Percentiles rank a stretch among this genome's conserved stretches.
These are phyloP conservation scores for Eimeria necatrix DNA, from an alignment of 169 alveolate genomes.

Conservation along the genomic window DNA sequence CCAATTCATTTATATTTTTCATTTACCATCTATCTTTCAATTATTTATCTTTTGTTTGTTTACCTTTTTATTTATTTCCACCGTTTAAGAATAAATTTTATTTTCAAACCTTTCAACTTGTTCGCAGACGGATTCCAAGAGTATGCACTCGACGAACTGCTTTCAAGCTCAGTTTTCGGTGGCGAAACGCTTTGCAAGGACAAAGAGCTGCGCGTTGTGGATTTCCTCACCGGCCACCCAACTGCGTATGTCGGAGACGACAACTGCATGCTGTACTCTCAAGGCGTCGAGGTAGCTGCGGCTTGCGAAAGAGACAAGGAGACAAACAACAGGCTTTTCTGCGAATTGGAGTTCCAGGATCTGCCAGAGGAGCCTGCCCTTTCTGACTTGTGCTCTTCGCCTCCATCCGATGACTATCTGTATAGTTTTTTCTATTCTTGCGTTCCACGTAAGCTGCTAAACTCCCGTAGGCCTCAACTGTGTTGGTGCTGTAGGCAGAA, in stretches of 20 bases:
- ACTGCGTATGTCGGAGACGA: not conserved
- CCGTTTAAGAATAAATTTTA: too few species aligned
- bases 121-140: constrained; percentile 45
- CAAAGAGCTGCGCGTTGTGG: constrained; percentile 47
- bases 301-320: constrained; percentile 42
- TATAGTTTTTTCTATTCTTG: constrained; percentile 42
- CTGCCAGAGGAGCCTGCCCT: constrained; percentile 12
- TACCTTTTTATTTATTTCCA: too few species aligned
- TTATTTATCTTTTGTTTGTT: too few species aligned
- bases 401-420: constrained; percentile 15
- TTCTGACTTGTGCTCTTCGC: not conserved
- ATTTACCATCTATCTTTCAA: too few species aligned
- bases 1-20: too few species aligned
- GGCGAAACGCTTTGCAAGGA: constrained; percentile 66
- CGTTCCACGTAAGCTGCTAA: constrained; percentile 23
- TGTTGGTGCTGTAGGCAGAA: not conserved
- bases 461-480: not conserved
- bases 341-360: constrained; percentile 36
- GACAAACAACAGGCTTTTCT: constrained; percentile 57
- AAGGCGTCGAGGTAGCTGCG: constrained; percentile 25
- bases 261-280: constrained; percentile 62
- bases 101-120: not conserved
- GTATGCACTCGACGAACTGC: constrained; percentile 1
- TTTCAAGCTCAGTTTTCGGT: constrained; percentile 17
- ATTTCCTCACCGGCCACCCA: constrained; percentile 47